Conservation (phyloP, 2,329 filamentous ascomycete species). For the Corynespora cassiicola region DNA sequence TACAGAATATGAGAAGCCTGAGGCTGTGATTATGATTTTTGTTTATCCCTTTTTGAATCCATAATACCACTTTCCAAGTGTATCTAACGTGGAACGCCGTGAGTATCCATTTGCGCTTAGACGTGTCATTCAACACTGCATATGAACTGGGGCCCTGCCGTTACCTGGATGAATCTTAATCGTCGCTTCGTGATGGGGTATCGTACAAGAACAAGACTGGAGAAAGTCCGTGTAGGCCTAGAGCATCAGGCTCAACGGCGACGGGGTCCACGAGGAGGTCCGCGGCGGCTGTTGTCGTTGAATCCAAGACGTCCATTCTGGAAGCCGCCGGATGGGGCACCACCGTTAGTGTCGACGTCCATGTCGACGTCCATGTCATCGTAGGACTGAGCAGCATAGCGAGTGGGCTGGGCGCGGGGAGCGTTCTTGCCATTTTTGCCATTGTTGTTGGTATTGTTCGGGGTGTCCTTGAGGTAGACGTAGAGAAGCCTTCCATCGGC, state of each 20-base stretch:
- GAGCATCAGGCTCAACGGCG: constrained; percentile 34
- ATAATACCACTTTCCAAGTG: no score
- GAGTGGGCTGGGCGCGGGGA: constrained; percentile 26
- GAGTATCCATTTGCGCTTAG: no score
- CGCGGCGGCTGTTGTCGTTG: constrained; percentile 30
- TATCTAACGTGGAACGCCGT: no score
- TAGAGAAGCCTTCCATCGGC: constrained; percentile 77
- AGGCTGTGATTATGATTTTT: no score
- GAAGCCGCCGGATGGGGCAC: constrained; percentile 41
- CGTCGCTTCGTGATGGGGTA: no score
- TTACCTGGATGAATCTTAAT: no score
- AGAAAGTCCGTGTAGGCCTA: constrained; percentile 2
- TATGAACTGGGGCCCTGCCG: no score
- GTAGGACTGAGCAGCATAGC: constrained; percentile 25
- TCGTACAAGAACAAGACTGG: constrained; percentile 25
- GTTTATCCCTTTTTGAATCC: no score
- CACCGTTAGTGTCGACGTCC: constrained; percentile 46
- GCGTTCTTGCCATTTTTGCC: no score
- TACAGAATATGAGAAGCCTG: no score
- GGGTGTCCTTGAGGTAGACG: constrained; percentile 70
- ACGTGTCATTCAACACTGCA: no score
- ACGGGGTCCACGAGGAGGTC: constrained; percentile 41
- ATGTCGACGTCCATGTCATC: constrained; percentile 56
- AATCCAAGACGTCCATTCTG: constrained; percentile 55
- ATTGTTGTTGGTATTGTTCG: no score